Base-by-base conservation (phyloP, 441 rosid genomes). In the Populus trichocarpa region DNA sequence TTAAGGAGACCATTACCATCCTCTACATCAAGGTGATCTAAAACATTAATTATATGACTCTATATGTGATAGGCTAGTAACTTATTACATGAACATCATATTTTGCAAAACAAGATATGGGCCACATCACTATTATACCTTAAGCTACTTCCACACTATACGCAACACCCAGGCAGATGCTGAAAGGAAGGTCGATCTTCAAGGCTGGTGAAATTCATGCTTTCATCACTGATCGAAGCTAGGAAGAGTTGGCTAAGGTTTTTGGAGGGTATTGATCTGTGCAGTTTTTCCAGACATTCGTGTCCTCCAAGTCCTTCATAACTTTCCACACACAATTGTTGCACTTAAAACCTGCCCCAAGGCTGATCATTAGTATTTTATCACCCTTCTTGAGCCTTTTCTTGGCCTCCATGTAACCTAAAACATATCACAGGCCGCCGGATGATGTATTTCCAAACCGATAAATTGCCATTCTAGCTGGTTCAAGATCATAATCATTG, bases 261-360 rank as follows among this genome's bases (percentile, higher is more conserved):
- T 78, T 57, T 61, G 81, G 75, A 22, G 93, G 97, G 71, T 91
- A 89, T 4, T 71, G 30, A 38, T 86, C 81, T 8, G 88, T 78
- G 81, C 83, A 87, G 57, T 90, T 91, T 67, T 83, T 78, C 97
- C 95, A 92, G 25, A 89, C 89, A 35, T 91, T 91, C 12, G 73
- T 72, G 40, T 84, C 84, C 22, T 73, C 88, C 75, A 90, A 72
- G 66, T 90, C 81, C 46, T 75, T 87, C 77, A 85, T 80, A 23
- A 91, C 94, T 74, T 90, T 85, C 97, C 94, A 91, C 38, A 91
- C 89, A 71, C 92, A 90, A 35, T 83, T 90, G 77, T 90, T 92
- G 82, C 95, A 91, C 84, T 88, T 87, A 53, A 92, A 90, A 28
- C 95, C 95, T 6, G 92, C 92, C 25, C 97, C 97, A 20, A 93